Percentiles rank a stretch among this genome's conserved stretches.
These are phyloP conservation scores for Fusarium buxicola DNA, from an alignment of 2,329 filamentous ascomycete species.

Conservation along the genomic window DNA sequence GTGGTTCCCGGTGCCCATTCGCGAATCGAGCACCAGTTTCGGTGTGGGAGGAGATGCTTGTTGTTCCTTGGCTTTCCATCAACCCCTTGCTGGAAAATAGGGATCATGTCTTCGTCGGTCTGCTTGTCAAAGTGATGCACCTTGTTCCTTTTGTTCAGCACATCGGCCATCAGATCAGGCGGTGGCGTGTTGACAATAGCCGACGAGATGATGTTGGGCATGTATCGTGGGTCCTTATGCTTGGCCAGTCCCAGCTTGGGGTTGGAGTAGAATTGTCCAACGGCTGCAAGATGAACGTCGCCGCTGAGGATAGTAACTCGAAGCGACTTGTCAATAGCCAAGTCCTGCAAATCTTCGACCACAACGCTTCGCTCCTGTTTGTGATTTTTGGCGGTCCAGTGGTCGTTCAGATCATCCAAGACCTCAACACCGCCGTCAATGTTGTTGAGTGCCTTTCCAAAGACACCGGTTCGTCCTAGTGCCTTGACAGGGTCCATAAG, in stretches of 20 bases:
- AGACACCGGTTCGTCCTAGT: conserved; percentile 81
- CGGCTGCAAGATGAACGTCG: conserved; percentile 91
- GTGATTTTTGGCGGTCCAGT: conserved; percentile 97
- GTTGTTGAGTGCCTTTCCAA: conserved; percentile 85
- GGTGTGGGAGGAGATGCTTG: conserved; percentile 84
- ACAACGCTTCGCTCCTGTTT: conserved; percentile 89
- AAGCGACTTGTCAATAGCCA: conserved; percentile 92
- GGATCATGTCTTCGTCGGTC: conserved; percentile 96
- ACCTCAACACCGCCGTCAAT: conserved; percentile 94
- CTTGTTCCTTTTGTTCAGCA: conserved; percentile 94
- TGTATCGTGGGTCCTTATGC: conserved; percentile 93
- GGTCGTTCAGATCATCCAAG: conserved; percentile 91
- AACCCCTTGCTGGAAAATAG: conserved; percentile 89
- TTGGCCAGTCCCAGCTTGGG: conserved; percentile 83
- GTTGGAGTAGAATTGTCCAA: conserved; percentile 96
- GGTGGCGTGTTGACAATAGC: conserved; percentile 94
- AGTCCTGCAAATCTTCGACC: conserved; percentile 90
- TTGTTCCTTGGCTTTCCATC: conserved; percentile 93
- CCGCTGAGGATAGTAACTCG: conserved; percentile 93
- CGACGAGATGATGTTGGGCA: conserved; percentile 94
- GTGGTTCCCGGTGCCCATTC: conserved; percentile 84
- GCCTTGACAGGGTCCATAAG: conserved; percentile 91
- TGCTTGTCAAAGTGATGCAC: conserved; percentile 76
- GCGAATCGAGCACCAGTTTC: conserved; percentile 96
- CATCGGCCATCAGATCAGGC: conserved; percentile 86